Evolutionary conservation across 768 basidiomycete genomes (phyloP), one percentile per base, ranked within the genome.

Genomic region (Candolleomyces aberdarensis): DNA sequence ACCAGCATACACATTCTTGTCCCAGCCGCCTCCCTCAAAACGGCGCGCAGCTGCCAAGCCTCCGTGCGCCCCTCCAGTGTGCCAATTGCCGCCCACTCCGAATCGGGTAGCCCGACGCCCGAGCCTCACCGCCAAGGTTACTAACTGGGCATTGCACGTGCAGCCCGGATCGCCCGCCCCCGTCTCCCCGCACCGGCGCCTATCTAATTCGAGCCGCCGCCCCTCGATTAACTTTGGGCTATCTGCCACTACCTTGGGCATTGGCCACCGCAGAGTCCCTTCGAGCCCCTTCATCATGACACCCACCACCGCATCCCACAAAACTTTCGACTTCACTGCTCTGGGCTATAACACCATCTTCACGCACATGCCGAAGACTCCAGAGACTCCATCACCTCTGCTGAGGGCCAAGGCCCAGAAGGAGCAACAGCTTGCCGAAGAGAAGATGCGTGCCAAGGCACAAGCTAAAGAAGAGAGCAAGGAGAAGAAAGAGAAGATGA

Each of bases 311-410:
- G 81, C 81, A 4, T 80, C 79, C 3, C 59, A 77, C 36, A 75
- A 77, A 62, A 79, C 84, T 56, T 83, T 82, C 15, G 83, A 89
- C 69, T 80, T 90, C 39, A 82, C 83, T 7, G 65, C 80, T 7
- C 76, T 87, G 15, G 87, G 87, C 1, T 90, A 91, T 71, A 83
- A 86, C 14, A 84, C 83, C 36, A 77, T 88, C 46, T 87, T 91
- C 69, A 74, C 89, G 15, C 82, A 82, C 48, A 71, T 87, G 62
- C 82, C 83, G 2, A 78, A 77, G 41, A 82, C 85, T 0, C 83
- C 84, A 0, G 71, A 73, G 13, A 79, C 78, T 0, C 77, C 80
- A 17, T 72, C 76, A 22, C 71, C 74, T 14, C 68, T 71, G 65
- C 68, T 70, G 57, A 69, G 67, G 22, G 59, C 55, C 44, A 66